Evolutionary conservation across 2,329 filamentous ascomycete species (phyloP).

Genomic region (Penicillium italicum): DNA sequence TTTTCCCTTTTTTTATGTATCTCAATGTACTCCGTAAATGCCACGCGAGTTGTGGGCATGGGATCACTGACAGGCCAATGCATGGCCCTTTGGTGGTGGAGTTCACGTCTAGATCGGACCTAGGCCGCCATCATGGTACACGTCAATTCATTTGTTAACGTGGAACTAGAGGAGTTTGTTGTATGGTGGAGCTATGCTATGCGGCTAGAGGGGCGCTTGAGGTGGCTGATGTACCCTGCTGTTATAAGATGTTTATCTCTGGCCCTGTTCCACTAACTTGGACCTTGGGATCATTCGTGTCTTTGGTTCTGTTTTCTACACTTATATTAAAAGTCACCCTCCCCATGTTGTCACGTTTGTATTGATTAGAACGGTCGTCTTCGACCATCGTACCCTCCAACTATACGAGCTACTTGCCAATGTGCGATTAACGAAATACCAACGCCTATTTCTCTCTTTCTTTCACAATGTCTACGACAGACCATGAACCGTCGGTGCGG

Average conservation of each 20-base stretch:
- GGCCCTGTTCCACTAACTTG: background rate
- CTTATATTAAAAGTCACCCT: background rate
- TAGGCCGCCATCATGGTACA: slow-evolving; percentile 5
- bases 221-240: background rate
- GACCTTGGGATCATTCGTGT: background rate
- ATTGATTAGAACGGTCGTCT: background rate
- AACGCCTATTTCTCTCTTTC: background rate
- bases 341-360: background rate
- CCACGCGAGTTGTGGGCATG: slow-evolving; percentile 10
- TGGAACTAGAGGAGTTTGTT: background rate
- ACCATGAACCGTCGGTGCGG: slow-evolving; percentile 7
- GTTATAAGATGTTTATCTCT: slow-evolving; percentile 5
- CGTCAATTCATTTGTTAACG: slow-evolving; percentile 2
- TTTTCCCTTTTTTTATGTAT: background rate
- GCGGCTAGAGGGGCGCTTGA: background rate
- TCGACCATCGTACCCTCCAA: background rate
- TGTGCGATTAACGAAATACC: background rate
- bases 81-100: slow-evolving; percentile 5
- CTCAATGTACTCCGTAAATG: background rate
- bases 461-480: slow-evolving; percentile 20
- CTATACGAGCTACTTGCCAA: background rate
- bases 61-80: background rate
- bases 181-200: background rate
- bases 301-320: background rate
- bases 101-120: slow-evolving; percentile 9